These are phyloP conservation scores for Limnanthes douglasii DNA, from an alignment of 345 rosid species.

Conservation along the genomic window DNA sequence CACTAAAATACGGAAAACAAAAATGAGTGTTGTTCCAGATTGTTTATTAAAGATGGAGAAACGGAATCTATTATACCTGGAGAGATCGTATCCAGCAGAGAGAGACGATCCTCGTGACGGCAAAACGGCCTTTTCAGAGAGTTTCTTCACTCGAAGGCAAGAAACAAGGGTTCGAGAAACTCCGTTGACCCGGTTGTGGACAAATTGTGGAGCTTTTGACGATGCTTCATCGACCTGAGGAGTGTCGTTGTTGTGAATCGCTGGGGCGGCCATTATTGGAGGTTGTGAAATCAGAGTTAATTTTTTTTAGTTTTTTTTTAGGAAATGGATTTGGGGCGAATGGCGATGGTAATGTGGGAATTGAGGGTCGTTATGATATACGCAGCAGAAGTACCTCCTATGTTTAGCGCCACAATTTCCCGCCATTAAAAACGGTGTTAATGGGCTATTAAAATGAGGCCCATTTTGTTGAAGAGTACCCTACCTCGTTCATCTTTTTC, in stretches of 20 bases:
- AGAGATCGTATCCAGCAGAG: slow-evolving; percentile 77
- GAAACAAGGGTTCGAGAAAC: not conserved
- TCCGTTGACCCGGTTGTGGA: slow-evolving; percentile 18
- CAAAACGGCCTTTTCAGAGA: slow-evolving; percentile 58
- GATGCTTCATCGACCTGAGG: slow-evolving; percentile 17
- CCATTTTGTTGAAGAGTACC: too few relatives aligned
- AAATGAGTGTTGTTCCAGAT: not conserved
- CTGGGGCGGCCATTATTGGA: slow-evolving; percentile 8
- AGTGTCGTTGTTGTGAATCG: slow-evolving; percentile 9
- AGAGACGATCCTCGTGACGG: slow-evolving; percentile 58
- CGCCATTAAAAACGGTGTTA: too few relatives aligned
- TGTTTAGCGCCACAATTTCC: too few relatives aligned
- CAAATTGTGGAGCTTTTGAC: slow-evolving; percentile 31
- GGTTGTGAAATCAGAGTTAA: slow-evolving; percentile 22
- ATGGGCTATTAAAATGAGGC: too few relatives aligned
- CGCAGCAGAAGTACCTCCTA: slow-evolving; percentile 17
- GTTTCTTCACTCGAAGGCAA: slow-evolving; percentile 47
- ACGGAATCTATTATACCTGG: slow-evolving; percentile 10
- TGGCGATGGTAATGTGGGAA: not conserved
- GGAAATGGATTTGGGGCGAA: not conserved
- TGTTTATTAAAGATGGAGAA: not conserved
- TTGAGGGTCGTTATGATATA: slow-evolving; percentile 1
- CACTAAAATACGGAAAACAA: slow-evolving; percentile 15
- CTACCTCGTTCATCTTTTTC: too few relatives aligned
- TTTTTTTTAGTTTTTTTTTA: too few relatives aligned